Evolutionary conservation across 1,284 basidiomycete genomes (phyloP).

Genomic region (Melampsora medusae): DNA sequence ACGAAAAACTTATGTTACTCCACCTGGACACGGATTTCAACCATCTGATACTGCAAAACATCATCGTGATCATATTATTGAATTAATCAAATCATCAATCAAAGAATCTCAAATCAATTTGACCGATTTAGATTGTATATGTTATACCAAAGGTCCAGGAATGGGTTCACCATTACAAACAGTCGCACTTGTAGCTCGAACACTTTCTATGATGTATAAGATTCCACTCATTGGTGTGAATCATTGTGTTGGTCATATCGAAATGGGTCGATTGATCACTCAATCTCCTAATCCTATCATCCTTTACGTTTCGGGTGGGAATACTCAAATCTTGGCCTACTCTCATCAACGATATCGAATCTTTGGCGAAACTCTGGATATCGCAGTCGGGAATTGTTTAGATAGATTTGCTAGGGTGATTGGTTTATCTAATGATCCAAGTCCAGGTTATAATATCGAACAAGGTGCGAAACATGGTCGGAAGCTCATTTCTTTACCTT

Average conservation of each 20-base stretch:
- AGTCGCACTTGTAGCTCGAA: conserved; percentile 91
- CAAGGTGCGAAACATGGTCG: conserved; percentile 75
- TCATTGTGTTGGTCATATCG: conserved; percentile 99
- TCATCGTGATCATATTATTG: conserved; percentile 87
- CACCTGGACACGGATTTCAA: conserved; percentile 94
- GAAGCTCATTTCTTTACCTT: conserved; percentile 78
- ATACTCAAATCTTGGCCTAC: conserved; percentile 99
- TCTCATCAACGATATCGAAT: conserved; percentile 95
- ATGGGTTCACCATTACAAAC: conserved; percentile 98
- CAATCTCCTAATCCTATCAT: conserved; percentile 93
- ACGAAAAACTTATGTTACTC: conserved; percentile 96
- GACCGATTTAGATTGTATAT: conserved; percentile 12
- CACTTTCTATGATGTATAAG: conserved; percentile 77
- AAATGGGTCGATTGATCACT: conserved; percentile 96
- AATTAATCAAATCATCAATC: conserved; percentile 73
- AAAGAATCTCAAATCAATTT: conserved; percentile 9
- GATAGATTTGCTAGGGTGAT: conserved; percentile 98
- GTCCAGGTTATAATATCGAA: conserved; percentile 98
- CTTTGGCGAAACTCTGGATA: conserved; percentile 98
- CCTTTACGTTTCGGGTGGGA: conserved; percentile 96
- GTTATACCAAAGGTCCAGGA: conserved; percentile 70
- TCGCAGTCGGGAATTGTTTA: conserved; percentile 96
- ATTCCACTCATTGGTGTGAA: conserved; percentile 96
- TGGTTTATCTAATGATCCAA: conserved; percentile 89
- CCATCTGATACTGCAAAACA: conserved; percentile 92